Percentiles rank a stretch among this genome's conserved stretches.
phyloP scores from a whole-genome alignment of 192 early-diverging fungal species.

The Podila clonocystis region DNA sequence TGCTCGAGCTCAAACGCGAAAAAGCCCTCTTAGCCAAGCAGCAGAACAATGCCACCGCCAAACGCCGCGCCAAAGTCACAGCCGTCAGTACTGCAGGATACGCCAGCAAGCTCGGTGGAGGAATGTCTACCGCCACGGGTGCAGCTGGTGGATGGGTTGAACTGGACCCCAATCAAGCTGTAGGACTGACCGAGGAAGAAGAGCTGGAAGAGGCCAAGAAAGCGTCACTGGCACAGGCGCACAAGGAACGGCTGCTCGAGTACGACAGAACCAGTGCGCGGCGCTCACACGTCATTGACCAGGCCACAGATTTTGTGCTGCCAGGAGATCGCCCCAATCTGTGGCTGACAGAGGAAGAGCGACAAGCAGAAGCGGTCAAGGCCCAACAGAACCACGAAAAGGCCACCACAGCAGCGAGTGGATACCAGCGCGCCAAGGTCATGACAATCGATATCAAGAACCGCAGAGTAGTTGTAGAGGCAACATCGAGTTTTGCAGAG shows the following conservation, averaged over 20 bases:
- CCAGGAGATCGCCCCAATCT: slow-evolving; percentile 62
- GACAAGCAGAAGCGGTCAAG: slow-evolving; percentile 48
- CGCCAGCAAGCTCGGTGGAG: slow-evolving; percentile 57
- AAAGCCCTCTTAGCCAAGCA: slow-evolving; percentile 49
- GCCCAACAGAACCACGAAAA: slow-evolving; percentile 58
- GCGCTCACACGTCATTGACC: slow-evolving; percentile 56
- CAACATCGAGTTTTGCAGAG: slow-evolving; percentile 4
- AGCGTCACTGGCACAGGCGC: slow-evolving; percentile 48
- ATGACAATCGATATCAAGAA: slow-evolving; percentile 61
- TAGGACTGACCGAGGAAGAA: slow-evolving; percentile 53
- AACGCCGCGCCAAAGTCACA: slow-evolving; percentile 41
- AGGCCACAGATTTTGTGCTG: slow-evolving; percentile 63
- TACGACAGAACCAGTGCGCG: slow-evolving; percentile 59
- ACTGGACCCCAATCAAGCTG: slow-evolving; percentile 13
- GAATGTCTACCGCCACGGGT: slow-evolving; percentile 36
- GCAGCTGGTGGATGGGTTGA: slow-evolving; percentile 26
- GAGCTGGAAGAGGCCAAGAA: slow-evolving; percentile 52
- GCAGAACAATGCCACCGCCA: slow-evolving; percentile 17
- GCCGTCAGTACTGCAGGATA: slow-evolving; percentile 50
- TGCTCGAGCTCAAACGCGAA: slow-evolving; percentile 60
- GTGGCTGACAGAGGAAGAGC: slow-evolving; percentile 61
- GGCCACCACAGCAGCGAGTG: slow-evolving; percentile 42
- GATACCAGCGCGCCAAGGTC: slow-evolving; percentile 54
- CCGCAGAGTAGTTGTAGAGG: slow-evolving; percentile 54
- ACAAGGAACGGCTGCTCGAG: slow-evolving; percentile 63